Base-by-base conservation (phyloP, 129 eudicot species). In the Logfia minima region DNA sequence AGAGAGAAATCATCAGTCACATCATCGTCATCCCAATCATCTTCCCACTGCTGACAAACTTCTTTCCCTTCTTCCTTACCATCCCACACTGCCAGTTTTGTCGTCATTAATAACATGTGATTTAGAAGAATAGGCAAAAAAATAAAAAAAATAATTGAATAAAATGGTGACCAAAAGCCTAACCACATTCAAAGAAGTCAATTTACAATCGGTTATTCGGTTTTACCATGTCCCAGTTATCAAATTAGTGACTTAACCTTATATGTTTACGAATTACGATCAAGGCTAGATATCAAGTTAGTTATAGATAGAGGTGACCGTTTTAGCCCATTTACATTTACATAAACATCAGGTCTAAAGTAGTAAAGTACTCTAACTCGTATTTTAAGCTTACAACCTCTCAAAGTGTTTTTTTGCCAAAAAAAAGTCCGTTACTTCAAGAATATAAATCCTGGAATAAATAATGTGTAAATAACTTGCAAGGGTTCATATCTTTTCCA, bases 21-120 rank as follows among this genome's bases (percentile, higher is more conserved):
- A 80, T 93, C 98, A 75, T 93, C 98, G 74, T 93, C 98, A 84
- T 93, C 98, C 98, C 96, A 93, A 75, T 90, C 96, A 74, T 93
- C 96, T 81, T 93, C 98, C 98, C 98, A 93, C 34, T 90, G 95
- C 72, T 93, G 98, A 48, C 88, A 83, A 16, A 85, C 66, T 78
- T 85, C 98, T 75, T 84, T 88, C 34, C 89, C 96, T 62, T 85
- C 91, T 80, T 90, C 93, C 77, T 86, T 86, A 59, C 66, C 87
- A 64, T 88, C 94, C 92, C 92, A 86, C 83, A 87, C 98, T 90
- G 79, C 75, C 61, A 81, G 21, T 65, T 55, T 55, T 68, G 7
- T 35, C 61, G 62, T 60, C 55, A 60, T 48, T 64, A 78, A 39
- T 14, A 70, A 43, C 66, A 62, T 28, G 24, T 28, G 52, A 78